phyloP scores from a whole-genome alignment of 371 early-diverging fungal genomes.

The Mortierella sp. region DNA sequence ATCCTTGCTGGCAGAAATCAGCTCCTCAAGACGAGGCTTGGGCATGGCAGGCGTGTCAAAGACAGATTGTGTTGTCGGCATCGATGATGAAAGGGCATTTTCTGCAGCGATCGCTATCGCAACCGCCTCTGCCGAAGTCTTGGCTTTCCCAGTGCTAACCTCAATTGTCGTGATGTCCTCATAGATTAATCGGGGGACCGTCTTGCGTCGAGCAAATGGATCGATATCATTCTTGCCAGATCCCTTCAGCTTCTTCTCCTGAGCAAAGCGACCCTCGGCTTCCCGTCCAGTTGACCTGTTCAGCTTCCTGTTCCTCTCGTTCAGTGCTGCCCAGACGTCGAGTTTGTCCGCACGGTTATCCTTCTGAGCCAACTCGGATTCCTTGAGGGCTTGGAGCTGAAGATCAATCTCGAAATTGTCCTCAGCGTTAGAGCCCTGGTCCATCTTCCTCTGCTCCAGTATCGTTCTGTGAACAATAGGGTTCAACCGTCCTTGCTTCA shows the following conservation, averaged over 20 bases:
- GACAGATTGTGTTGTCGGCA: slow-evolving; percentile 30
- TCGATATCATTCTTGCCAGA: slow-evolving; percentile 32
- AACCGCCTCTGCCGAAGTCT: slow-evolving; percentile 28
- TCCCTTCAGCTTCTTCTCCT: slow-evolving; percentile 27
- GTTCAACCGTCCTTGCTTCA: slow-evolving; percentile 70
- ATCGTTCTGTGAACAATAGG: slow-evolving; percentile 50
- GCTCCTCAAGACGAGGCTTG: slow-evolving; percentile 41
- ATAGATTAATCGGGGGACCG: slow-evolving; percentile 40
- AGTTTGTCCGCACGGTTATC: slow-evolving; percentile 55
- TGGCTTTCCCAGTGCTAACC: not conserved
- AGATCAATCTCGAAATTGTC: slow-evolving; percentile 44
- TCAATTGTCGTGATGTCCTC: slow-evolving; percentile 31
- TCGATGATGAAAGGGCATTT: slow-evolving; percentile 1
- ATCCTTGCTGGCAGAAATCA: slow-evolving; percentile 36
- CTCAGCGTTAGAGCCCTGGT: slow-evolving; percentile 24
- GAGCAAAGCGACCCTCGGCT: slow-evolving; percentile 41
- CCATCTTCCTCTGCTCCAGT: slow-evolving; percentile 42
- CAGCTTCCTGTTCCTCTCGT: slow-evolving; percentile 58
- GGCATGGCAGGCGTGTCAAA: slow-evolving; percentile 53
- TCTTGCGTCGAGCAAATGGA: slow-evolving; percentile 59
- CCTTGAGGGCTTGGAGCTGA: slow-evolving; percentile 50
- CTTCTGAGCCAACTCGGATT: slow-evolving; percentile 43
- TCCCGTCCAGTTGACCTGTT: slow-evolving; percentile 45
- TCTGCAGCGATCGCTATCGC: slow-evolving; percentile 35
- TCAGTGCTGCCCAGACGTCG: slow-evolving; percentile 69